phyloP scores from a whole-genome alignment of 2,329 filamentous ascomycete species.

The Diaporthe sp. region DNA sequence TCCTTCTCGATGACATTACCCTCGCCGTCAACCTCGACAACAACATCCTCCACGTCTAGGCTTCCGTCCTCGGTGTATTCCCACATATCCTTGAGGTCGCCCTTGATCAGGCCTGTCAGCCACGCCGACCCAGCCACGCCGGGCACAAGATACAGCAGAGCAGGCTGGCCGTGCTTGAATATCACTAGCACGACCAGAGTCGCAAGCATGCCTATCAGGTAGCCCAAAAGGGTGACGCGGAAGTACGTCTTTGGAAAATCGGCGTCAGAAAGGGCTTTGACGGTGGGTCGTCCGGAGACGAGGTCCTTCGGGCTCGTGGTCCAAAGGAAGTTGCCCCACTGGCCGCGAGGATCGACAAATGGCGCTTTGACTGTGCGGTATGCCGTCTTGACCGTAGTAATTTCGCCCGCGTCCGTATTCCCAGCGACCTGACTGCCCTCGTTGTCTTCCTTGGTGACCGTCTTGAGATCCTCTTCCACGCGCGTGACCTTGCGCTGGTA shows the following conservation, averaged over 20 bases:
- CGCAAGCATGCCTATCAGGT: slow-evolving; percentile 80
- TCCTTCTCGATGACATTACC: slow-evolving; percentile 60
- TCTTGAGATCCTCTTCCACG: slow-evolving; percentile 53
- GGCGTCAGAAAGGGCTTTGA: slow-evolving; percentile 55
- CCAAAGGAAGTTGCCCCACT: slow-evolving; percentile 91
- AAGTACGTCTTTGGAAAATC: slow-evolving; percentile 90
- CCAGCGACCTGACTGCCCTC: slow-evolving; percentile 43
- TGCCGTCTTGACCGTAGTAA: slow-evolving; percentile 55
- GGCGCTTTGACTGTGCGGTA: slow-evolving; percentile 64
- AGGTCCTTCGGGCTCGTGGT: slow-evolving; percentile 56
- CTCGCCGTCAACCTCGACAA: slow-evolving; percentile 67
- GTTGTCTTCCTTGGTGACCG: slow-evolving; percentile 43
- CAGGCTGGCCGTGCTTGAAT: slow-evolving; percentile 87
- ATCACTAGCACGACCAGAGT: slow-evolving; percentile 84
- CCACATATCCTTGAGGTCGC: slow-evolving; percentile 84
- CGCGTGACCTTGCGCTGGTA: slow-evolving; percentile 78
- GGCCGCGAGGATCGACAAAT: slow-evolving; percentile 73
- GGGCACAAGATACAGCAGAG: slow-evolving; percentile 92
- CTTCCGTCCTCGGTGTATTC: slow-evolving; percentile 81
- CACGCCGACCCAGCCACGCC: slow-evolving; percentile 83
- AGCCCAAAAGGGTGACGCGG: slow-evolving; percentile 80
- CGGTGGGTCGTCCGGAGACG: slow-evolving; percentile 46
- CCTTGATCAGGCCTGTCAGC: slow-evolving; percentile 77
- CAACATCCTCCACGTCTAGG: slow-evolving; percentile 66
- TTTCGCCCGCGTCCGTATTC: slow-evolving; percentile 49